Base-by-base conservation (phyloP, 441 rosid genomes). In the Pelargonium citronellum region DNA sequence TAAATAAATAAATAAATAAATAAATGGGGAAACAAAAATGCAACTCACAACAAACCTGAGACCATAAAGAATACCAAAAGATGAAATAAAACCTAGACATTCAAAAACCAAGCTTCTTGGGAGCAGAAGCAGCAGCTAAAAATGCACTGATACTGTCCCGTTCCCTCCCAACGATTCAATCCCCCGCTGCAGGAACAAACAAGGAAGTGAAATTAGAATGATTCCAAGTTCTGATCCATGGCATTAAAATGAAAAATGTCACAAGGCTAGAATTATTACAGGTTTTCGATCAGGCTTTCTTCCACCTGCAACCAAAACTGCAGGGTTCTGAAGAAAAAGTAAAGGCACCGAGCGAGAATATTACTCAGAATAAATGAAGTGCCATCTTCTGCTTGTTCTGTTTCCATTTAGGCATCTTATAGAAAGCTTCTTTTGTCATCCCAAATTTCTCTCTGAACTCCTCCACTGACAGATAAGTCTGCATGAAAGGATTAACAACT, bases 381-480 rank as follows among this genome's bases (percentile, higher is more conserved):
- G 94, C 84, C 90, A 89, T 89, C 78, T 95, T 95, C 73, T 86
- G 94, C 83, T 95, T 95, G 94, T 90, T 92, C 80, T 92, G 98
- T 81, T 91, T 95, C 99, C 99, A 95, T 85, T 91, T 95, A 0
- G 99, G 96, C 76, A 92, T 71, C 83, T 88, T 90, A 72, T 85
- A 80, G 86, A 95, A 95, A 27, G 87, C 95, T 55, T 71, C 85
- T 77, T 87, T 95, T 62, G 85, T 24, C 99, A 92, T 90, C 69
- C 92, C 97, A 66, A 95, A 88, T 83, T 91, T 91, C 92, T 91
- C 99, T 73, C 77, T 86, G 81, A 95, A 95, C 71, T 88, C 99
- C 39, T 77, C 85, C 1, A 86, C 64, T 60, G 87, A 87, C 78
- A 95, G 75, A 79, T 92, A 92, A 37, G 96, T 86, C 99, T 95